Evolutionary conservation across 2,329 filamentous ascomycete species (phyloP).

Genomic region (Aspergillus viridinutans): DNA sequence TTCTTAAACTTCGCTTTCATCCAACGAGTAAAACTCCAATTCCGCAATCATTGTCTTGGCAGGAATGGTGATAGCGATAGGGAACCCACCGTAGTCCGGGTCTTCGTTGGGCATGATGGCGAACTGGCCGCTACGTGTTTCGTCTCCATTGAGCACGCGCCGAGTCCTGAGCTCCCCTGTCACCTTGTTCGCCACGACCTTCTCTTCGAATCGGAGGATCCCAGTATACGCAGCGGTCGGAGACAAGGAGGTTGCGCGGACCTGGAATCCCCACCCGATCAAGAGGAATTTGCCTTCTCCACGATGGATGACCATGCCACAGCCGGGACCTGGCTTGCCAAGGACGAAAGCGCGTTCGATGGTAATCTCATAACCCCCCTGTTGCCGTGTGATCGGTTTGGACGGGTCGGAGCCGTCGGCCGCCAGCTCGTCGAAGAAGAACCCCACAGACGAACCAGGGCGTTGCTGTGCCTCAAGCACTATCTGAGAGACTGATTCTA

Average conservation of each 20-base stretch:
- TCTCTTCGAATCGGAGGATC: constrained; percentile 42
- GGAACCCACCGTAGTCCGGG: constrained; percentile 55
- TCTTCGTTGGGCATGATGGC: constrained; percentile 55
- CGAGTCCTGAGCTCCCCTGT: constrained; percentile 35
- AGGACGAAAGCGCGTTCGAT: constrained; percentile 46
- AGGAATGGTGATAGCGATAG: constrained; percentile 53
- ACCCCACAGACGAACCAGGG: constrained; percentile 33
- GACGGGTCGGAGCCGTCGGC: constrained; percentile 1
- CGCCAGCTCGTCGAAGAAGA: constrained; percentile 32
- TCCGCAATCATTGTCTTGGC: constrained; percentile 42
- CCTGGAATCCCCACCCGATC: constrained; percentile 45
- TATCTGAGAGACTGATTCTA: constrained; percentile 30
- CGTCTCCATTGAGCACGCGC: constrained; percentile 42
- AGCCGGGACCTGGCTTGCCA: constrained; percentile 39
- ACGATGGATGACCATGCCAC: constrained; percentile 43
- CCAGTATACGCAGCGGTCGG: constrained; percentile 39
- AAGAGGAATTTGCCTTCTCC: constrained; percentile 40
- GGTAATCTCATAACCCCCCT: constrained; percentile 35
- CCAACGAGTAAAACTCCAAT: constrained; percentile 14
- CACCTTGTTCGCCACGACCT: constrained; percentile 29
- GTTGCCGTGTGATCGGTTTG: constrained; percentile 22
- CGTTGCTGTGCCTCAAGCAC: constrained; percentile 40
- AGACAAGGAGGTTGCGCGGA: constrained; percentile 26
- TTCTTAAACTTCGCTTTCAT: background rate
- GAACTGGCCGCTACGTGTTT: constrained; percentile 46